Evolutionary conservation across 2,329 filamentous ascomycete species (phyloP).

Genomic region (Trichoderma oligosporum): DNA sequence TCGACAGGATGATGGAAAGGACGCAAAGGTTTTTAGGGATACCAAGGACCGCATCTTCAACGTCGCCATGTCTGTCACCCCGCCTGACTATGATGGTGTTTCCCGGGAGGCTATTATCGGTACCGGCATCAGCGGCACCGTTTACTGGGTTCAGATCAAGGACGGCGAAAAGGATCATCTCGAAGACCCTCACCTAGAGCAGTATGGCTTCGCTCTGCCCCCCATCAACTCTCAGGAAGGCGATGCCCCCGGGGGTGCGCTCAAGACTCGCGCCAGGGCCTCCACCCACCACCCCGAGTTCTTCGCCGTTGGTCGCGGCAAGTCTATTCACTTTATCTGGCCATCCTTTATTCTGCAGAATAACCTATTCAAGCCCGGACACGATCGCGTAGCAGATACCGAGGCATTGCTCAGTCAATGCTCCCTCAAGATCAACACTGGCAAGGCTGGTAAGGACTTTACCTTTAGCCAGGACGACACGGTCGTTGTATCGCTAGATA

Average conservation of each 20-base stretch:
- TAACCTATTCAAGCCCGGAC: slow-evolving; percentile 59
- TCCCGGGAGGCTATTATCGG: slow-evolving; percentile 81
- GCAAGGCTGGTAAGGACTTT: slow-evolving; percentile 98
- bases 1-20: slow-evolving; percentile 85
- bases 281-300: slow-evolving; percentile 87
- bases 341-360: slow-evolving; percentile 61
- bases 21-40: slow-evolving; percentile 87
- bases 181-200: slow-evolving; percentile 73
- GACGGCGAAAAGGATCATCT: slow-evolving; percentile 75
- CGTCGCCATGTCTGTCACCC: slow-evolving; percentile 73
- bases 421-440: slow-evolving; percentile 88
- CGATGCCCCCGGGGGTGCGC: slow-evolving; percentile 82
- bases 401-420: slow-evolving; percentile 84
- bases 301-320: slow-evolving; percentile 92
- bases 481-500: slow-evolving; percentile 91
- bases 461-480: slow-evolving; percentile 96
- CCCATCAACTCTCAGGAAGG: slow-evolving; percentile 82
- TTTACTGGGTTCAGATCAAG: slow-evolving; percentile 89
- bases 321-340: slow-evolving; percentile 89
- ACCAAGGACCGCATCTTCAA: slow-evolving; percentile 94
- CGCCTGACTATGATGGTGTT: slow-evolving; percentile 50
- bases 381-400: slow-evolving; percentile 72
- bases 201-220: slow-evolving; percentile 83
- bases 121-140: slow-evolving; percentile 88
- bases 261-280: slow-evolving; percentile 91